Percentiles rank a stretch among this genome's conserved stretches.
Conservation (phyloP, 306 rosid species). For the Trichosanthes truncata region DNA sequence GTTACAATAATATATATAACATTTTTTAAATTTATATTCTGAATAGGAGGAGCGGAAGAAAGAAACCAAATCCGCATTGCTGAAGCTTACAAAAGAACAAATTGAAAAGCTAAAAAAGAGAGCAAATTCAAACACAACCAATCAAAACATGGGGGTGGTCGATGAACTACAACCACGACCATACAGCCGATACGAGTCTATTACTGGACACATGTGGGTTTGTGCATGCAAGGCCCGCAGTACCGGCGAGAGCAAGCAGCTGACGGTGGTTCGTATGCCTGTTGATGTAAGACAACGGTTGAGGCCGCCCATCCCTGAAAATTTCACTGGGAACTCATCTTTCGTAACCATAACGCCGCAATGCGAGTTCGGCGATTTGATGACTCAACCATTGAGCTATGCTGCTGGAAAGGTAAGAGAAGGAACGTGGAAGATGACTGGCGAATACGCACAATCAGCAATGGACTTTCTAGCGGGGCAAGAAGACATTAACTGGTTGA, state of each 20-base stretch:
- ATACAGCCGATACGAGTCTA: slow-evolving; percentile 20
- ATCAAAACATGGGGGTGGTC: not conserved
- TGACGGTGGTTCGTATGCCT: slow-evolving; percentile 20
- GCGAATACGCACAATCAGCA: slow-evolving; percentile 27
- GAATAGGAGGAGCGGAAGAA: slow-evolving; percentile 27
- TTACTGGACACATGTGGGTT: slow-evolving; percentile 49
- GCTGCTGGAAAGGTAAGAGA: slow-evolving; percentile 44
- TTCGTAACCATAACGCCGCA: slow-evolving; percentile 31
- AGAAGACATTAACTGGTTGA: slow-evolving; percentile 18
- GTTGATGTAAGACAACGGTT: slow-evolving; percentile 36
- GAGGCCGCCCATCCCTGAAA: slow-evolving; percentile 31
- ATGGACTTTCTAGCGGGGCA: slow-evolving; percentile 36
- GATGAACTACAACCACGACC: slow-evolving; percentile 20
- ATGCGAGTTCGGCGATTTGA: slow-evolving; percentile 34
- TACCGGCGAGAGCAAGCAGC: slow-evolving; percentile 24
- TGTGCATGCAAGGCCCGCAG: slow-evolving; percentile 42
- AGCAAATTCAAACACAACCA: slow-evolving; percentile 21
- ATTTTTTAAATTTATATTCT: no score
- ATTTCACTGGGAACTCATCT: slow-evolving; percentile 46
- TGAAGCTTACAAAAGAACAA: slow-evolving; percentile 30
- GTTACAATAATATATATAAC: no score
- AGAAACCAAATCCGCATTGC: slow-evolving; percentile 20
- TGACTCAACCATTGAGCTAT: slow-evolving; percentile 36
- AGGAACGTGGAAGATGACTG: slow-evolving; percentile 35
- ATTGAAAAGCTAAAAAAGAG: slow-evolving; percentile 27